Conservation (phyloP, 345 rosid genomes). For the Linum tenue region DNA sequence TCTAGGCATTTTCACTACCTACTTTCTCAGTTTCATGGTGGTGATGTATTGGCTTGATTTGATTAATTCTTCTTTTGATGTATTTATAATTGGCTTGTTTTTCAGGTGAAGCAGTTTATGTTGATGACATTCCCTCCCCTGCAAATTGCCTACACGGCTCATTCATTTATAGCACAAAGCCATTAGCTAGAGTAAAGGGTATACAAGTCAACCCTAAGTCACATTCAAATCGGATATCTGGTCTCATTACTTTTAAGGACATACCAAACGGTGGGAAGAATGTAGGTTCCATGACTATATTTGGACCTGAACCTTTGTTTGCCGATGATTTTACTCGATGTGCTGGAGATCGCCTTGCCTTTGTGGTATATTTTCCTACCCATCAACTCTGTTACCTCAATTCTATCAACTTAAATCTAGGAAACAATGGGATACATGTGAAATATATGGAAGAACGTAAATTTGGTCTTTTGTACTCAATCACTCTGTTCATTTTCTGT, state of each 20-base stretch:
- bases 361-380: not conserved
- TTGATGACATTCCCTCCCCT: conserved; percentile 5
- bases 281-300: not conserved
- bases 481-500: not conserved
- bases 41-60: no score
- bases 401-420: not conserved
- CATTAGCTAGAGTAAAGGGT: conserved; percentile 1
- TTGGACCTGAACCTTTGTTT: conserved; percentile 5
- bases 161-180: conserved; percentile 5
- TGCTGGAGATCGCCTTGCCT: conserved; percentile 2
- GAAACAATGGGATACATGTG: not conserved
- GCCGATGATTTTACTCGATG: conserved; percentile 5
- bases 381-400: not conserved
- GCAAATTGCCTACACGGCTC: not conserved
- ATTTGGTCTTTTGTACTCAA: not conserved
- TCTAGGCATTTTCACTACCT: not conserved
- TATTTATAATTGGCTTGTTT: not conserved
- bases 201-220: not conserved
- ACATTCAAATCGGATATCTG: not conserved
- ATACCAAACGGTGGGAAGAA: not conserved
- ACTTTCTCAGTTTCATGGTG: not conserved
- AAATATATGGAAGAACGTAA: not conserved
- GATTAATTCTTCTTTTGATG: not conserved
- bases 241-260: not conserved
- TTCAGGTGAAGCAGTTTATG: conserved; percentile 5